Conservation (phyloP, 2,329 filamentous ascomycete species). For the Chalaropsis thielavioides region DNA sequence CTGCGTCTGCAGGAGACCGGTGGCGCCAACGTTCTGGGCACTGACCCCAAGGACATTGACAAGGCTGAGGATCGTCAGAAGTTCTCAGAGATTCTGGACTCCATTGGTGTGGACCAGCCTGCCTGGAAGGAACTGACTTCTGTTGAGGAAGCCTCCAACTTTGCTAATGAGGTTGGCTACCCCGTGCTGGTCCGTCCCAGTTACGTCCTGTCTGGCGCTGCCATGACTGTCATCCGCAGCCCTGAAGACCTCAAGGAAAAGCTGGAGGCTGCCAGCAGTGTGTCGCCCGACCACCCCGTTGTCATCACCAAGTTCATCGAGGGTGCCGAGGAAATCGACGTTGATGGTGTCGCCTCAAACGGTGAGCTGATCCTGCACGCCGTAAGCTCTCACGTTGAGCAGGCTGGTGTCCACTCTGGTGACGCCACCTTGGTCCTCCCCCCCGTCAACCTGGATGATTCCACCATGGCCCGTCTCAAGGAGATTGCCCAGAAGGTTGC, state of each 20-base stretch:
- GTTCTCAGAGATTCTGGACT: slow-evolving; percentile 93
- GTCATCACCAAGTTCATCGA: slow-evolving; percentile 99
- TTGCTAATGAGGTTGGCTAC: slow-evolving; percentile 74
- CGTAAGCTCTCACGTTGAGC: slow-evolving; percentile 89
- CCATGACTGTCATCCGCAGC: slow-evolving; percentile 92
- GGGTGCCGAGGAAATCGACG: slow-evolving; percentile 89
- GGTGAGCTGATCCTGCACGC: slow-evolving; percentile 84
- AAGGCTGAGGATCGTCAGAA: slow-evolving; percentile 97
- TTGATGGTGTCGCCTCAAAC: slow-evolving; percentile 77
- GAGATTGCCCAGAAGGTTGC: slow-evolving; percentile 93
- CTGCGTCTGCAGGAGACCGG: slow-evolving; percentile 84
- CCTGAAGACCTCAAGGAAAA: slow-evolving; percentile 87
- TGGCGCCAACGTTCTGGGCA: slow-evolving; percentile 80
- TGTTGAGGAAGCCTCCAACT: slow-evolving; percentile 71
- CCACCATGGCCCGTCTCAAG: slow-evolving; percentile 75
- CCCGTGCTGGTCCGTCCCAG: slow-evolving; percentile 88
- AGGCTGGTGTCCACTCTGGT: slow-evolving; percentile 94
- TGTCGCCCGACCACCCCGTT: slow-evolving; percentile 92
- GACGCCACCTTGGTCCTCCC: slow-evolving; percentile 91
- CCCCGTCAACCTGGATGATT: slow-evolving; percentile 62
- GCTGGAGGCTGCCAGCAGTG: slow-evolving; percentile 74
- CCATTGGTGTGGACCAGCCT: slow-evolving; percentile 90
- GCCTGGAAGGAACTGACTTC: slow-evolving; percentile 96
- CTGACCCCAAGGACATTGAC: slow-evolving; percentile 87
- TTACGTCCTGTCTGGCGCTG: slow-evolving; percentile 92